Evolutionary conservation across 2,329 filamentous ascomycete genomes (phyloP), one percentile per base, ranked within the genome.

Genomic region (Aspergillus sp.): DNA sequence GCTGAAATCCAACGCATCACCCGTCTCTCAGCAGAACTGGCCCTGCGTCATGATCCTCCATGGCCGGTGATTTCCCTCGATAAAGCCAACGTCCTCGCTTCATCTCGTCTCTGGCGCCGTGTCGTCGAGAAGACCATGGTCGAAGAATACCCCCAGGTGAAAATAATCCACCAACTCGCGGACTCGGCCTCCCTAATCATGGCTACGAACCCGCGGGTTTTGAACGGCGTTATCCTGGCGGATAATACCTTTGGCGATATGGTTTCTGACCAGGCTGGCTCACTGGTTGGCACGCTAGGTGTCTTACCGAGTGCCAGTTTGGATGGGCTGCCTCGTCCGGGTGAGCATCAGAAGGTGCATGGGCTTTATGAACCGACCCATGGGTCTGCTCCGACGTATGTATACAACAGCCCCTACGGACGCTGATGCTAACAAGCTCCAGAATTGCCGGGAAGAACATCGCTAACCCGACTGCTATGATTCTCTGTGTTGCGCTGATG

Each of bases 361-460:
- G 92, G 91, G 56, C 90, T 96, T 66, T 97, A 96, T 74, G 93
- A 97, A 82, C 93, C 93, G 8, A 96, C 96, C 62, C 92, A 97
- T 76, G 92, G 74, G 14, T 76, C 73, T 35, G 74, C 71, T n/a
- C 73, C 74, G 33, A 70, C 65, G 70, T 75, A 63, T 39, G 45
- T 41, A 25, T 44, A 25, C 6, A 12, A 15, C 8, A 3, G n/a
- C 7, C 3, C 21, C 8, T 25, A 25, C 23, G n/a, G 44, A 25
- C 21, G 6, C 6, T 41, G 35, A 21, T 44, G 15, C n/a, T 40
- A 33, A 39, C 15, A 2, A 8, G 15, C 4, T 27, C 31, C 46
- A 91, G 96, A 67, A 96, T 97, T 68, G 91, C 90, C 1, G 91
- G 91, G 58, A 83, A 93, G 76, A 90, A 90, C 62, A 87, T 96